These are phyloP conservation scores for Chlorella variabilis DNA, from an alignment of 163 green algal species.

Conservation along the genomic window DNA sequence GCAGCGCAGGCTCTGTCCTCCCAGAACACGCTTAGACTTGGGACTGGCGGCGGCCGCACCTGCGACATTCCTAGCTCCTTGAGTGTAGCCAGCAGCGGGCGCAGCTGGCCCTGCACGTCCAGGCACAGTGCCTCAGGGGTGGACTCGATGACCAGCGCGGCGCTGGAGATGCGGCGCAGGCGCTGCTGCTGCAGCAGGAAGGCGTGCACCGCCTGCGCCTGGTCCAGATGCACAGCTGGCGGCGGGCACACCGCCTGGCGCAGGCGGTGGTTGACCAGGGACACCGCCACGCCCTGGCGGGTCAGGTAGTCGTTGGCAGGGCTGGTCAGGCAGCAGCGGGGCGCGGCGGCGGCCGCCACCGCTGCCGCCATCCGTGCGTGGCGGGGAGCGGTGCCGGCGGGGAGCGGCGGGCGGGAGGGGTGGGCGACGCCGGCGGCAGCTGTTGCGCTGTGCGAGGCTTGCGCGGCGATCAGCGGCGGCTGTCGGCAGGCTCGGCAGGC, in stretches of 20 bases:
- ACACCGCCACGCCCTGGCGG: slow-evolving; percentile 25
- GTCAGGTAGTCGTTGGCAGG: slow-evolving; percentile 4
- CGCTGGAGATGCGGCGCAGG: slow-evolving; percentile 17
- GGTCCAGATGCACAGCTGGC: slow-evolving; percentile 4
- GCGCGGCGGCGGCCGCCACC: background rate
- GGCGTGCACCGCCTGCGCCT: slow-evolving; percentile 3
- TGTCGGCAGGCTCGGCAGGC: no score
- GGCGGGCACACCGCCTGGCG: slow-evolving; percentile 2
- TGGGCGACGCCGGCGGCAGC: no score
- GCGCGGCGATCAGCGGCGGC: no score
- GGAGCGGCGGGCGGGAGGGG: no score
- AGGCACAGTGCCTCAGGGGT: slow-evolving; percentile 14
- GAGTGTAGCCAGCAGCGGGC: slow-evolving; percentile 15
- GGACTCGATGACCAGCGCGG: slow-evolving; percentile 15
- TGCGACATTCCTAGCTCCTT: slow-evolving; percentile 14
- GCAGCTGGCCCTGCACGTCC: slow-evolving; percentile 25
- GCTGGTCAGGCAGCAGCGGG: slow-evolving; percentile 15
- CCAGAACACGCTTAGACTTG: no score
- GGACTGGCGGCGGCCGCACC: no score
- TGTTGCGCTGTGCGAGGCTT: no score
- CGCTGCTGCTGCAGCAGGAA: slow-evolving; percentile 28
- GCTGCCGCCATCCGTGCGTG: no score
- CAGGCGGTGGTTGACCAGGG: slow-evolving; percentile 17
- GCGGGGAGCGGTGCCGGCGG: no score
- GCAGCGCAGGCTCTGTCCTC: no score